Conservation (phyloP, 371 early-diverging fungal species). For the Phascolomyces articulosus region DNA sequence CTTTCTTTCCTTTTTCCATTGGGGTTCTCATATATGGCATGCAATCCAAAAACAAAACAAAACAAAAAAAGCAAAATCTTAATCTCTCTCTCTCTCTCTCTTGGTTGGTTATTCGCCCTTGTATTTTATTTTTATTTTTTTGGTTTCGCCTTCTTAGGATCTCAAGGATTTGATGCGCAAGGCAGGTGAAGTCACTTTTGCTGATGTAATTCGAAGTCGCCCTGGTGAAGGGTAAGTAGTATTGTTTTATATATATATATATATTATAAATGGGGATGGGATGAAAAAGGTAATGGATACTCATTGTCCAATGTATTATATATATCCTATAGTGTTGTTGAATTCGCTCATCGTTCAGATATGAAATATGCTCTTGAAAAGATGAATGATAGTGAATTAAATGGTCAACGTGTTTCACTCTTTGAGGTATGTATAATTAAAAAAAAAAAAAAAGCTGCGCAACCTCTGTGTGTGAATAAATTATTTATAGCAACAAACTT, state of each 20-base stretch:
- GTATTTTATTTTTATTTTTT: slow-evolving; percentile 9
- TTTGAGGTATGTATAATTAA: slow-evolving; percentile 63
- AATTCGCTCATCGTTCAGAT: slow-evolving; percentile 81
- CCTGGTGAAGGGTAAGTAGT: slow-evolving; percentile 83
- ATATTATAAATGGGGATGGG: too few relatives aligned
- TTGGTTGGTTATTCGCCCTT: background rate
- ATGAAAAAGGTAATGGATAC: too few relatives aligned
- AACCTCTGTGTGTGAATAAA: background rate
- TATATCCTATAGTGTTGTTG: slow-evolving; percentile 73
- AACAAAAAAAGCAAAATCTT: too few relatives aligned
- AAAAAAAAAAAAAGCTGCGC: background rate
- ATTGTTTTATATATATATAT: background rate
- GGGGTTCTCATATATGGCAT: too few relatives aligned
- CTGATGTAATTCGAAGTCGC: slow-evolving; percentile 83
- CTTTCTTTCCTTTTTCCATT: too few relatives aligned
- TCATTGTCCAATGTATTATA: background rate
- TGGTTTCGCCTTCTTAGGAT: slow-evolving; percentile 66
- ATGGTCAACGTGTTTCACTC: slow-evolving; percentile 78
- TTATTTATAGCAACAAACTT: background rate
- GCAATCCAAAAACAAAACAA: background rate
- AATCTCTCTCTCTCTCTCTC: background rate
- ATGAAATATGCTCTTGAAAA: slow-evolving; percentile 86
- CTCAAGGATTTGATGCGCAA: slow-evolving; percentile 96
- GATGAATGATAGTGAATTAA: slow-evolving; percentile 86
- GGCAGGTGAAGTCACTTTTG: slow-evolving; percentile 94